Percentiles rank a stretch among this genome's conserved stretches.
Conservation (phyloP, 1,284 basidiomycete genomes). For the Tranzscheliella williamsii region DNA sequence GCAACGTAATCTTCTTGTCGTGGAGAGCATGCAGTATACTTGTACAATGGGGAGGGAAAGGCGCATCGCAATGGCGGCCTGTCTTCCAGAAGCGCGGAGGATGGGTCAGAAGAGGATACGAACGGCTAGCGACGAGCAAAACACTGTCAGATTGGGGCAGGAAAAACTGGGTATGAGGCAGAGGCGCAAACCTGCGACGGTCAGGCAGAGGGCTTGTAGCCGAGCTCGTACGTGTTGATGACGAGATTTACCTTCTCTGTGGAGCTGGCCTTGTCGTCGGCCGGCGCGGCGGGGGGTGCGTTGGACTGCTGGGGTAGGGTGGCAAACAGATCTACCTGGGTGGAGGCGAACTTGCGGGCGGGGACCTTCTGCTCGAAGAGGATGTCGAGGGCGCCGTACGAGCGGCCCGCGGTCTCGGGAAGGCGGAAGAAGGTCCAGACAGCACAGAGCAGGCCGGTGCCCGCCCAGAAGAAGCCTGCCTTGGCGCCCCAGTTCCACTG, state of each 20-base stretch:
- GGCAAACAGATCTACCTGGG: constrained; percentile 54
- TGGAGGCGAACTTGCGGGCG: constrained; percentile 60
- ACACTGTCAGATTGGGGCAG: no score
- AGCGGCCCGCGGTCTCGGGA: constrained; percentile 62
- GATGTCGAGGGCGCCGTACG: constrained; percentile 63
- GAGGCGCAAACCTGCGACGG: not conserved
- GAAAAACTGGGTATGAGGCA: not conserved
- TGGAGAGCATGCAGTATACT: no score
- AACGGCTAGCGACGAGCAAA: no score
- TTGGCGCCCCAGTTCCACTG: constrained; percentile 63
- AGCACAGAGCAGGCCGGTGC: constrained; percentile 58
- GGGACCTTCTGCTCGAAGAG: constrained; percentile 56
- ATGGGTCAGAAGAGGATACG: no score
- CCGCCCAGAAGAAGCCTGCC: constrained; percentile 62
- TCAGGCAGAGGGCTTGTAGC: constrained; percentile 18
- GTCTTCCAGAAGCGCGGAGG: no score
- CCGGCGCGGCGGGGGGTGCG: constrained; percentile 3
- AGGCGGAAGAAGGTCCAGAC: constrained; percentile 57
- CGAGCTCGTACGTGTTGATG: constrained; percentile 21
- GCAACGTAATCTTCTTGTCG: no score
- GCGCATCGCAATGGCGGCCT: no score
- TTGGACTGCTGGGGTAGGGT: constrained; percentile 11
- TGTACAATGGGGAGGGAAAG: no score
- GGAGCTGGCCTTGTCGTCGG: constrained; percentile 22
- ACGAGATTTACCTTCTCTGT: constrained; percentile 28